Evolutionary conservation across 768 basidiomycete species (phyloP).

Genomic region (Rhizopogon roseolus): DNA sequence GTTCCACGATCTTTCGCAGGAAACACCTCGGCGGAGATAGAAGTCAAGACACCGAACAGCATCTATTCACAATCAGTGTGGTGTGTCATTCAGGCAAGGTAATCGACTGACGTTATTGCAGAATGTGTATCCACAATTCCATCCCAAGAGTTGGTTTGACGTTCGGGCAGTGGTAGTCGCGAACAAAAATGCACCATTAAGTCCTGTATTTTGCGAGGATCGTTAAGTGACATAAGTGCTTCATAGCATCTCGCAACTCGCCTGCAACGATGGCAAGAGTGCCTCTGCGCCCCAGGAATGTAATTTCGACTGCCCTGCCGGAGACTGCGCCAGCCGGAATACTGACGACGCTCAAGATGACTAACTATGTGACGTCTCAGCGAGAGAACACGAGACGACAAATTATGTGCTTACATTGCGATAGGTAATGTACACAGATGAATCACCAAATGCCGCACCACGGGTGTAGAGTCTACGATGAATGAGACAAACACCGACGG

Average conservation of each 20-base stretch:
- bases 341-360: constrained; percentile 62
- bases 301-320: constrained; percentile 65
- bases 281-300: constrained; percentile 59
- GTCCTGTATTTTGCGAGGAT: constrained; percentile 46
- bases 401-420: constrained; percentile 45
- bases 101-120: constrained; percentile 44
- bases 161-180: constrained; percentile 67
- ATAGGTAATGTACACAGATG: constrained; percentile 65
- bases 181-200: constrained; percentile 74
- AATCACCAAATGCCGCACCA: constrained; percentile 66
- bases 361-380: constrained; percentile 42
- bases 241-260: constrained; percentile 28
- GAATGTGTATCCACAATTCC: constrained; percentile 78
- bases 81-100: no score
- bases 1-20: constrained; percentile 72
- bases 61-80: constrained; percentile 30
- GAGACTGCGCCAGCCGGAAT: constrained; percentile 70
- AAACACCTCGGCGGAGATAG: constrained; percentile 65
- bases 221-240: constrained; percentile 35
- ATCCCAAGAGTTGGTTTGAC: constrained; percentile 64
- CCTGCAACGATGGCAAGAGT: constrained; percentile 61
- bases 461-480: constrained; percentile 49
- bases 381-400: no score
- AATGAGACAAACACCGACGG: neutral
- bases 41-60: constrained; percentile 75